Conservation (phyloP, 1,139 yeast species). For the Debaryomyces singareniensis region DNA sequence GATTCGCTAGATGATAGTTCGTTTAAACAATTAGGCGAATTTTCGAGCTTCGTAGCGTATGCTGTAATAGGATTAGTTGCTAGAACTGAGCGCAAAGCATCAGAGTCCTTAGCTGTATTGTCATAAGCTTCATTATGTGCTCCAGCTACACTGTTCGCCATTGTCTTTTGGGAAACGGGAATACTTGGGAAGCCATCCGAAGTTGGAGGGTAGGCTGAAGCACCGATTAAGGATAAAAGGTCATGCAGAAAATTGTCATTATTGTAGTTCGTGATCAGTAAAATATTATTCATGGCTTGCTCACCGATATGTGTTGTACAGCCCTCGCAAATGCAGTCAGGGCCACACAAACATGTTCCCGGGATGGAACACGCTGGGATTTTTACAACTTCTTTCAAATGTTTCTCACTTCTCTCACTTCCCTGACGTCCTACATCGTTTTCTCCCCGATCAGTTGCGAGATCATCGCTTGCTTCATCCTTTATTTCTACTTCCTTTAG, state of each 20-base stretch:
- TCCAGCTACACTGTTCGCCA: background rate
- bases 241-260: no score
- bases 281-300: constrained; percentile 4
- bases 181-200: background rate
- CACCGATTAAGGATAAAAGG: no score
- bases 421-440: background rate
- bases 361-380: constrained; percentile 41
- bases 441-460: no score
- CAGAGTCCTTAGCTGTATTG: background rate
- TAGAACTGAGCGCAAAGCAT: background rate
- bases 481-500: constrained; percentile 2
- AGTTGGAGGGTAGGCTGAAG: no score
- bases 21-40: background rate
- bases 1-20: background rate
- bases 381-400: constrained; percentile 16
- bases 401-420: background rate
- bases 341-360: constrained; percentile 46
- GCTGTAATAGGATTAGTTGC: background rate
- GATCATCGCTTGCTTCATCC: constrained; percentile 1
- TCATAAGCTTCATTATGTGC: background rate
- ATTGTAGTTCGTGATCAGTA: background rate
- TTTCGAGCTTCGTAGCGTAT: background rate
- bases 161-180: background rate
- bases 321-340: constrained; percentile 40
- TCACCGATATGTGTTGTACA: constrained; percentile 44